phyloP scores from a whole-genome alignment of 306 rosid species.

The Inga oerstediana region DNA sequence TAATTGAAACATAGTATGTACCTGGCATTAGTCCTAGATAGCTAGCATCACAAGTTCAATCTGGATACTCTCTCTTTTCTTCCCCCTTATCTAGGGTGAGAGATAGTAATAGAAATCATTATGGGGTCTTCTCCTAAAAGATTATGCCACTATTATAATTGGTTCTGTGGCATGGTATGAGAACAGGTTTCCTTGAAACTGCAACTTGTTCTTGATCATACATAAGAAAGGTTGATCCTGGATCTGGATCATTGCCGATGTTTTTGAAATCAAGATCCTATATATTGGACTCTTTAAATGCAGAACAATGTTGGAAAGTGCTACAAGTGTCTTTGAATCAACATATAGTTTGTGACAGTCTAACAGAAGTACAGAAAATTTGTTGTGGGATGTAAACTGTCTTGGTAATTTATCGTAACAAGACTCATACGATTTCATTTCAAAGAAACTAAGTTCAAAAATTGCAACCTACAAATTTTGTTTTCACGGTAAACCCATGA shows the following conservation, averaged over 20 bases:
- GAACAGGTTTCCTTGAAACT: slow-evolving; percentile 66
- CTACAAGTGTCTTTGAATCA: slow-evolving; percentile 73
- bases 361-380: slow-evolving; percentile 58
- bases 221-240: slow-evolving; percentile 76
- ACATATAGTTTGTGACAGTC: slow-evolving; percentile 45
- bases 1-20: not conserved
- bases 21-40: not conserved
- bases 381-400: slow-evolving; percentile 58
- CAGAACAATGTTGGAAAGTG: slow-evolving; percentile 58
- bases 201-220: slow-evolving; percentile 71
- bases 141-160: not conserved
- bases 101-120: not conserved
- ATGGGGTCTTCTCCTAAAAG: not conserved
- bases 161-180: slow-evolving; percentile 5
- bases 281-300: slow-evolving; percentile 62
- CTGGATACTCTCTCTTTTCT: not conserved
- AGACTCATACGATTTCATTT: slow-evolving; percentile 55
- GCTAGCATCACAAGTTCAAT: slow-evolving; percentile 7
- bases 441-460: slow-evolving; percentile 45
- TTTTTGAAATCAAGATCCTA: slow-evolving; percentile 39
- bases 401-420: slow-evolving; percentile 60
- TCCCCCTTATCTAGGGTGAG: not conserved
- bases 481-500: not conserved
- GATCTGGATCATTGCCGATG: slow-evolving; percentile 58
- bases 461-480: slow-evolving; percentile 36